Percentiles rank a stretch among this genome's conserved stretches.
These are phyloP conservation scores for Penicillium antarcticum DNA, from an alignment of 495 filamentous ascomycete genomes.

Conservation along the genomic window DNA sequence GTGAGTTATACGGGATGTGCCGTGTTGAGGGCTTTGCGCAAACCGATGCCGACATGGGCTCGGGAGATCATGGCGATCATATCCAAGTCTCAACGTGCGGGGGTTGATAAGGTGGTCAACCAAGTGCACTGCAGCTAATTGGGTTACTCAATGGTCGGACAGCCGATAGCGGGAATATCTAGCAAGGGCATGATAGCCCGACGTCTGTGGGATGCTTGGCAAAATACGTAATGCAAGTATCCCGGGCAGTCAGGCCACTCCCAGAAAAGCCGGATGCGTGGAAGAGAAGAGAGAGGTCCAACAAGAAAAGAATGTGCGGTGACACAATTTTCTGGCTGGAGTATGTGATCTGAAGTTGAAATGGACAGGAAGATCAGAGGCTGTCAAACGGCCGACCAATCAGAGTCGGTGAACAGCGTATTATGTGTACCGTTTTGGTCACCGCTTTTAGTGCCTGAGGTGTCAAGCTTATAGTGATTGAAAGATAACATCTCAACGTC, in stretches of 20 bases:
- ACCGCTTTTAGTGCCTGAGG: constrained; percentile 10
- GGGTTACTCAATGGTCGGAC: not conserved
- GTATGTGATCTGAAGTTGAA: no score
- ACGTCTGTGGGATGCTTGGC: constrained; percentile 1
- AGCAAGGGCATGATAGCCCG: not conserved
- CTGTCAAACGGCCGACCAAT: not conserved
- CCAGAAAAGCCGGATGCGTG: not conserved
- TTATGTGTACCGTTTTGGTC: constrained; percentile 2
- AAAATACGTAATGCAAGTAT: not conserved
- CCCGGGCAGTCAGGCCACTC: not conserved
- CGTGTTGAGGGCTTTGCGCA: no score
- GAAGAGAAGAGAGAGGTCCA: not conserved
- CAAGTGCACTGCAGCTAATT: no score
- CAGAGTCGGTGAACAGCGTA: not conserved
- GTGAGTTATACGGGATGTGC: no score
- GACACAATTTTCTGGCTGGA: not conserved
- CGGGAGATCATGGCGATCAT: no score
- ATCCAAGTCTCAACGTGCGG: no score
- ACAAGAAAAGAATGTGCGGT: not conserved
- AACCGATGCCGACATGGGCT: no score
- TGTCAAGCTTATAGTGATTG: not conserved
- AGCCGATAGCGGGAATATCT: not conserved
- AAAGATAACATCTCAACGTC: no score
- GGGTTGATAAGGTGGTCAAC: no score
- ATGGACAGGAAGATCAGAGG: no score